Conservation (phyloP, 805 yeast species). For the Saturnispora quitensis region DNA sequence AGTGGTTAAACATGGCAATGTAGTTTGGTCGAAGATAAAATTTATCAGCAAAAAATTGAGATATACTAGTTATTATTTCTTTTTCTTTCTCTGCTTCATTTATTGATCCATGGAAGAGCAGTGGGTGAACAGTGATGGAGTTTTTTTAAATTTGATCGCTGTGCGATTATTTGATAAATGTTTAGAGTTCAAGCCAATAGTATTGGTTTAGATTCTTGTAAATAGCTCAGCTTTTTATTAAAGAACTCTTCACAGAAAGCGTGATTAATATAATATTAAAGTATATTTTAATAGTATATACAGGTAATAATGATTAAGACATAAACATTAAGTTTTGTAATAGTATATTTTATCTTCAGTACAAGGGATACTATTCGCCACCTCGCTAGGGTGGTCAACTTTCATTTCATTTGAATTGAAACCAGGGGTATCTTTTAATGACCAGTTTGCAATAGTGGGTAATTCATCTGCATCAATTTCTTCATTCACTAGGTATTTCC, state of each 20-base stretch:
- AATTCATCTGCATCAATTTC: constrained; percentile 26
- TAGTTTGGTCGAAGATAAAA: neutral
- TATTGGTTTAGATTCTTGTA: neutral
- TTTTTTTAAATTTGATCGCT: neutral
- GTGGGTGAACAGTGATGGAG: neutral
- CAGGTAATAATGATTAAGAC: neutral
- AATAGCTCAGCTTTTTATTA: neutral
- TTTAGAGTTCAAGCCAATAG: neutral
- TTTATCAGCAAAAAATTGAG: neutral
- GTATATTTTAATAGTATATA: neutral
- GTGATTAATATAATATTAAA: neutral
- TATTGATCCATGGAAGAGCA: neutral
- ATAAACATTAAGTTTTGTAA: constrained; percentile 2
- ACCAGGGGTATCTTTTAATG: constrained; percentile 25
- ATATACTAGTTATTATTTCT: neutral
- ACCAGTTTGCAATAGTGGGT: constrained; percentile 33
- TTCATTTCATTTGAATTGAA: neutral
- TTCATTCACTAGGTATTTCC: constrained; percentile 50
- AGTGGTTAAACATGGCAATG: constrained; percentile 7
- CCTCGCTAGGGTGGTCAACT: neutral
- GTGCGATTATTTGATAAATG: neutral
- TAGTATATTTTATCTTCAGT: constrained; percentile 13
- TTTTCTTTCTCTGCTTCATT: neutral
- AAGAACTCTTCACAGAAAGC: neutral
- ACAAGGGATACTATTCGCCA: constrained; percentile 14